A percentile compares a stretch with the other conserved stretches of the same genome.
Conservation (phyloP, 495 filamentous ascomycete species). For the Pyrenopolyporus hunteri region DNA sequence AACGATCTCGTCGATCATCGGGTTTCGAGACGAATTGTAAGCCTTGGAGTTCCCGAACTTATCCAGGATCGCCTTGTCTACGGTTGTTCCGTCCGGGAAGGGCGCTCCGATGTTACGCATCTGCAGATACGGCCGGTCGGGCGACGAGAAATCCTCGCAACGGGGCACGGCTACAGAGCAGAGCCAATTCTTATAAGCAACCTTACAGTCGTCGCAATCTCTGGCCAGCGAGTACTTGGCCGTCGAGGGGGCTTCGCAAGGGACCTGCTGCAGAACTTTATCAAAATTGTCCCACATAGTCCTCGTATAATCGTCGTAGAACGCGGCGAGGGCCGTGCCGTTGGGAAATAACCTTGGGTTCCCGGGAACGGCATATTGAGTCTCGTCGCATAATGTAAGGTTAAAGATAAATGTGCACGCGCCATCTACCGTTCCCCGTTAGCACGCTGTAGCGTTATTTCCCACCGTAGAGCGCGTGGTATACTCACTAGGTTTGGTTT, state of each 20-base stretch:
- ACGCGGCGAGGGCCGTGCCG: constrained; percentile 57
- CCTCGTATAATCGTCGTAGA: constrained; percentile 72
- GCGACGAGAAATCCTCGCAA: constrained; percentile 78
- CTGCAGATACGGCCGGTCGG: constrained; percentile 58
- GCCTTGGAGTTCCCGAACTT: constrained; percentile 29
- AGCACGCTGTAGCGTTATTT: too few species aligned
- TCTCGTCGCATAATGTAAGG: constrained; percentile 80
- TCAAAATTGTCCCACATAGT: constrained; percentile 73
- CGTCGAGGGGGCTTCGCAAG: constrained; percentile 73
- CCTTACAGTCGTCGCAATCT: constrained; percentile 74
- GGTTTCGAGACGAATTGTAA: constrained; percentile 67
- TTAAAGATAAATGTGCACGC: constrained; percentile 81
- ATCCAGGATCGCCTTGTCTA: constrained; percentile 44
- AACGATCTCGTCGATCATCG: constrained; percentile 71
- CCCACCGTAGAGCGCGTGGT: not conserved
- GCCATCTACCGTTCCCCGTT: constrained; percentile 33
- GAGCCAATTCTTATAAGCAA: constrained; percentile 90
- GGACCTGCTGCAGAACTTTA: constrained; percentile 80
- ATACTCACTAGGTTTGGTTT: constrained; percentile 75
- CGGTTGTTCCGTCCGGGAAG: constrained; percentile 69
- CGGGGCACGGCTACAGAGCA: constrained; percentile 91
- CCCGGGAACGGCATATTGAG: constrained; percentile 88
- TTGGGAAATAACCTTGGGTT: constrained; percentile 65
- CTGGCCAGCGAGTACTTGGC: constrained; percentile 80
- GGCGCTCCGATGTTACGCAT: constrained; percentile 69